Evolutionary conservation across 805 yeast species (phyloP).

Genomic region (Candida sanyiensis): DNA sequence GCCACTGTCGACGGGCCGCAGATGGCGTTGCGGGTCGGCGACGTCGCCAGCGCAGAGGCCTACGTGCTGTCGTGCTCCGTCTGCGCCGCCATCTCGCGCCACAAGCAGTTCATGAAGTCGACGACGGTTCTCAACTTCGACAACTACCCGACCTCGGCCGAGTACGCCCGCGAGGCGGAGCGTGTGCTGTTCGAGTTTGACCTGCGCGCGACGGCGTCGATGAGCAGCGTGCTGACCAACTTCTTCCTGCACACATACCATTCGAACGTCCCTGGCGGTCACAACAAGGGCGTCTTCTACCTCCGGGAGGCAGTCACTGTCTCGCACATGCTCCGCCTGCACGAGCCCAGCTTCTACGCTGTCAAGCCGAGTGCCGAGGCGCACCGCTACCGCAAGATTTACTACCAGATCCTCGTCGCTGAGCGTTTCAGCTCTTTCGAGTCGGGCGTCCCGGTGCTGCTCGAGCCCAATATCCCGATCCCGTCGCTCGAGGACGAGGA

Average conservation of each 20-base stretch:
- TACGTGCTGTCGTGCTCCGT: constrained; percentile 22
- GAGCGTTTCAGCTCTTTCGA: constrained; percentile 22
- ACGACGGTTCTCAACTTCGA: constrained; percentile 15
- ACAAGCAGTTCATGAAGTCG: constrained; percentile 20
- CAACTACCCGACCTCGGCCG: constrained; percentile 17
- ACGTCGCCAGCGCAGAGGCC: constrained; percentile 13
- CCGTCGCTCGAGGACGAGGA: constrained; percentile 23
- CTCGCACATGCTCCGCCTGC: constrained; percentile 20
- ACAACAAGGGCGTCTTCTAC: constrained; percentile 17
- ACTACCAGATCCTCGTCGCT: constrained; percentile 19
- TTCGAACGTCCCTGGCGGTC: constrained; percentile 17
- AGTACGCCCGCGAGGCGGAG: constrained; percentile 21
- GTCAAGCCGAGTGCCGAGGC: constrained; percentile 14
- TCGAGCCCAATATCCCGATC: constrained; percentile 22
- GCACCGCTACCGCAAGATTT: constrained; percentile 22
- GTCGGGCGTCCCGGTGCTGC: constrained; percentile 18
- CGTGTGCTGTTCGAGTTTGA: constrained; percentile 18
- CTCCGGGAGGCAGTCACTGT: constrained; percentile 22
- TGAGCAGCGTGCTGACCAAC: constrained; percentile 16
- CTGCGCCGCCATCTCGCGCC: constrained; percentile 21
- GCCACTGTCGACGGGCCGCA: constrained; percentile 4
- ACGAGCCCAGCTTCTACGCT: constrained; percentile 16
- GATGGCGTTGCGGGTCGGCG: constrained; percentile 9
- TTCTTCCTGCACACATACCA: constrained; percentile 22
- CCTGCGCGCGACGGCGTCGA: constrained; percentile 14